These are phyloP conservation scores for Fusarium citri DNA, from an alignment of 2,329 filamentous ascomycete genomes.

Conservation along the genomic window DNA sequence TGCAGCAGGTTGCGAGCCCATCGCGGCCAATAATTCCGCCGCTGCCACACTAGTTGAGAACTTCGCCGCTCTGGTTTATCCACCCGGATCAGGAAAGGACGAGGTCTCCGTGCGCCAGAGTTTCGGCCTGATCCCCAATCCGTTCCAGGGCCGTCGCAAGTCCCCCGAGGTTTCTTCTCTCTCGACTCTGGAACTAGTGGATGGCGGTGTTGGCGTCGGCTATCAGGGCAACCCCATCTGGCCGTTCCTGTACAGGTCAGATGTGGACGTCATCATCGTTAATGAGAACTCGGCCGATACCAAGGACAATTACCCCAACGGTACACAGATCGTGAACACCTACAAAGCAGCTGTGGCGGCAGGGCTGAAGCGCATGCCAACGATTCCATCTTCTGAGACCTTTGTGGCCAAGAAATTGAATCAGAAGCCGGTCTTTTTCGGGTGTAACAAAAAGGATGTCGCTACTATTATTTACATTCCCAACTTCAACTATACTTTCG, in stretches of 20 bases:
- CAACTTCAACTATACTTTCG: slow-evolving; percentile 14
- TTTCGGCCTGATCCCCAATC: not conserved
- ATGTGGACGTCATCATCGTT: slow-evolving; percentile 12
- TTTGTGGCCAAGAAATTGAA: slow-evolving; percentile 10
- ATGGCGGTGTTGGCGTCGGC: slow-evolving; percentile 2
- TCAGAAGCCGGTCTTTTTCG: slow-evolving; percentile 11
- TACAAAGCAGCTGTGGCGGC: slow-evolving; percentile 9
- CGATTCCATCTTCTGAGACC: not conserved
- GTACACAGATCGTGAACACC: slow-evolving; percentile 5
- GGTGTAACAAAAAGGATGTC: not conserved
- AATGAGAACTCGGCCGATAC: slow-evolving; percentile 17
- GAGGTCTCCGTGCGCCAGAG: not conserved
- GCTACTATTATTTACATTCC: slow-evolving; percentile 14
- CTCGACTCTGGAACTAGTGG: slow-evolving; percentile 1
- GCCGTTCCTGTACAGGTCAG: slow-evolving; percentile 3
- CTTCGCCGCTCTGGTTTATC: not conserved
- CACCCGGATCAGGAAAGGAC: not conserved
- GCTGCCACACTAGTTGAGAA: not conserved
- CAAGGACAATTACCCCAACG: not conserved
- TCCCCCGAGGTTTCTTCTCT: slow-evolving; percentile 3
- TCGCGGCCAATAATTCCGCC: not conserved
- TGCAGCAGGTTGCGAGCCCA: slow-evolving; percentile 4
- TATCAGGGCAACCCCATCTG: slow-evolving; percentile 10
- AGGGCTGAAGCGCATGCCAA: not conserved
- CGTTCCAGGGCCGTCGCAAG: slow-evolving; percentile 2